These are phyloP conservation scores for Sideroxylon spinosum DNA, from an alignment of 179 eudicot genomes.

Conservation along the genomic window DNA sequence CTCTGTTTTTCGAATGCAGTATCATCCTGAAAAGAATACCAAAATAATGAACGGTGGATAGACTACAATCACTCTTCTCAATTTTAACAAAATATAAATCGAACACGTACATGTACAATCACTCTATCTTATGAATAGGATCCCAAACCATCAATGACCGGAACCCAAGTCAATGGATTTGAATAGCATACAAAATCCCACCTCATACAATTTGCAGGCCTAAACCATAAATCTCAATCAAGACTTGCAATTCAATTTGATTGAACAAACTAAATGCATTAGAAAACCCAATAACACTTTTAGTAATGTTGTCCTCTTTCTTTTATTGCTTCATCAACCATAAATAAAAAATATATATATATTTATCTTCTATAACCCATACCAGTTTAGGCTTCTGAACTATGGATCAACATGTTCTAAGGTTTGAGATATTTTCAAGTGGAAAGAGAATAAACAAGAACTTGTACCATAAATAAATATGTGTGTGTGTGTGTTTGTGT, in stretches of 20 bases:
- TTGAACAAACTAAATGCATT: background rate
- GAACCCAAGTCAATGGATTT: background rate
- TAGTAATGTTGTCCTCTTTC: no score
- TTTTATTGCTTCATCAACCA: no score
- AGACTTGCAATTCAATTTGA: background rate
- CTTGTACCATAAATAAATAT: no score
- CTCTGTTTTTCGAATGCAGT: constrained; percentile 76
- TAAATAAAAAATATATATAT: no score
- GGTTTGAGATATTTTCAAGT: no score
- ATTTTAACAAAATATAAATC: background rate
- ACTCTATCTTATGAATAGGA: no score
- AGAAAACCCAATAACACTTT: no score
- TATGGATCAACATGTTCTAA: no score
- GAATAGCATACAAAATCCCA: background rate
- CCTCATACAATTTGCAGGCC: background rate
- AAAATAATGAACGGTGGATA: background rate
- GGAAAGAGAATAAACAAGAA: no score
- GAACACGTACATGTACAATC: background rate
- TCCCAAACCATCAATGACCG: background rate
- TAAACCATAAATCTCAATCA: background rate
- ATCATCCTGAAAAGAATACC: constrained; percentile 49
- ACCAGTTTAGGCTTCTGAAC: background rate
- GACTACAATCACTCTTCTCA: background rate
- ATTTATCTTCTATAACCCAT: no score
- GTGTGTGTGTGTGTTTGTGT: no score